These are phyloP conservation scores for Lobosporangium transversale DNA, from an alignment of 192 early-diverging fungal genomes.

Conservation along the genomic window DNA sequence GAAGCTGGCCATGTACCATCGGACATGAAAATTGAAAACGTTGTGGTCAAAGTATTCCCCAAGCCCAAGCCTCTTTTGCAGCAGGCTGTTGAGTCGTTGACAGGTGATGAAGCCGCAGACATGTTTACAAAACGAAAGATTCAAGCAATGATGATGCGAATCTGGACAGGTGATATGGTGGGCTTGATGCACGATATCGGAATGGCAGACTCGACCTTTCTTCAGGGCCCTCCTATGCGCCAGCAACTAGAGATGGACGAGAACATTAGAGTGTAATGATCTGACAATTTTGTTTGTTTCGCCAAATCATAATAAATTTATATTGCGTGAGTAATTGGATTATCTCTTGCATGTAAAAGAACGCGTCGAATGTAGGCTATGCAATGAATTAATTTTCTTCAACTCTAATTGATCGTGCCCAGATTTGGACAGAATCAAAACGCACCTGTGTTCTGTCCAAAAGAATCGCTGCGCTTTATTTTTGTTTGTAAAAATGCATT, in stretches of 20 bases:
- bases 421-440: conserved; percentile 11
- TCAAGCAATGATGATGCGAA: conserved; percentile 37
- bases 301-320: no score
- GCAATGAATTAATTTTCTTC: no score
- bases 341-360: no score
- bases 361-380: no score
- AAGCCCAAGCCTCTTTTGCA: conserved; percentile 47
- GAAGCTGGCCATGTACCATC: conserved; percentile 29
- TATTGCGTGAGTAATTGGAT: no score
- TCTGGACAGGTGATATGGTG: conserved; percentile 27
- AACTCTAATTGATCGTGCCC: conserved; percentile 2
- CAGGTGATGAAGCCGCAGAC: conserved; percentile 41
- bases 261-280: background rate
- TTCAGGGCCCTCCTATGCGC: background rate
- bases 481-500: no score
- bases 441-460: no score
- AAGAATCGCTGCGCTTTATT: no score
- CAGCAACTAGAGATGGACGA: conserved; percentile 35
- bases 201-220: conserved; percentile 3
- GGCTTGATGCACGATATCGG: conserved; percentile 35
- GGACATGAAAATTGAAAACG: conserved; percentile 44
- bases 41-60: conserved; percentile 60
- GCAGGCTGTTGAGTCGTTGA: conserved; percentile 32
- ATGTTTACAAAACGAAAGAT: conserved; percentile 49
- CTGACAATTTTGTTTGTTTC: no score